Evolutionary conservation across 139 green algal genomes (phyloP).

Genomic region (Marvania coccoides): DNA sequence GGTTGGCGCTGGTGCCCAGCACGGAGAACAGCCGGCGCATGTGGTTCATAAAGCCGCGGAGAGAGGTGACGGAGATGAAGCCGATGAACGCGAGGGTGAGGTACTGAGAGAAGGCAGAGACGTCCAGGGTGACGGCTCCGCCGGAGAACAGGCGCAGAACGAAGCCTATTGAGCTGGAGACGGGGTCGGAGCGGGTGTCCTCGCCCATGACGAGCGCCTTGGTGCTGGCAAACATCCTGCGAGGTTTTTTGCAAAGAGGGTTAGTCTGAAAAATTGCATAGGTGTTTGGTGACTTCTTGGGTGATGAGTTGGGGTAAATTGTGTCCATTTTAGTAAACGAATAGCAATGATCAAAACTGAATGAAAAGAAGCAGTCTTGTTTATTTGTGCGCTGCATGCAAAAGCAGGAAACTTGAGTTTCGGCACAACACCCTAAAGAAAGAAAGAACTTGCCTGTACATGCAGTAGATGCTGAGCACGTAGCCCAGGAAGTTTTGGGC

Average conservation of each 20-base stretch:
- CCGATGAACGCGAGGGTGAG: slow-evolving; percentile 80
- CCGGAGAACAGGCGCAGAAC: slow-evolving; percentile 44
- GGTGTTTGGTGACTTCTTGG: no score
- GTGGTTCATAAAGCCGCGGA: slow-evolving; percentile 77
- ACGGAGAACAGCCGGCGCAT: slow-evolving; percentile 53
- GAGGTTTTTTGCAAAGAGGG: no score
- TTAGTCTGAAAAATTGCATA: no score
- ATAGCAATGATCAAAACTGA: no score
- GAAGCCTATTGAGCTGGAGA: slow-evolving; percentile 50
- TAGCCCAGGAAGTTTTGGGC: slow-evolving; percentile 79
- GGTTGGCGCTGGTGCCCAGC: slow-evolving; percentile 23
- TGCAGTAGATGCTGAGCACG: slow-evolving; percentile 68
- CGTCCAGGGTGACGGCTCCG: slow-evolving; percentile 50
- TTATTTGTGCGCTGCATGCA: no score
- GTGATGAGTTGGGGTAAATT: no score
- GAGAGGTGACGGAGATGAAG: slow-evolving; percentile 69
- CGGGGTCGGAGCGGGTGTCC: slow-evolving; percentile 67
- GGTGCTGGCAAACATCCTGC: slow-evolving; percentile 58
- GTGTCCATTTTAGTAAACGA: background rate
- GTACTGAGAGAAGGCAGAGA: slow-evolving; percentile 57
- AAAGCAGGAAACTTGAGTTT: slow-evolving; percentile 1
- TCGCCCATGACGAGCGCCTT: slow-evolving; percentile 74
- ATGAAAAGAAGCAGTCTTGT: no score
- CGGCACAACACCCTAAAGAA: background rate
- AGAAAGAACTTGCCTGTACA: slow-evolving; percentile 38